phyloP scores from a whole-genome alignment of 2,329 filamentous ascomycete genomes.

The Fusarium oxysporum region DNA sequence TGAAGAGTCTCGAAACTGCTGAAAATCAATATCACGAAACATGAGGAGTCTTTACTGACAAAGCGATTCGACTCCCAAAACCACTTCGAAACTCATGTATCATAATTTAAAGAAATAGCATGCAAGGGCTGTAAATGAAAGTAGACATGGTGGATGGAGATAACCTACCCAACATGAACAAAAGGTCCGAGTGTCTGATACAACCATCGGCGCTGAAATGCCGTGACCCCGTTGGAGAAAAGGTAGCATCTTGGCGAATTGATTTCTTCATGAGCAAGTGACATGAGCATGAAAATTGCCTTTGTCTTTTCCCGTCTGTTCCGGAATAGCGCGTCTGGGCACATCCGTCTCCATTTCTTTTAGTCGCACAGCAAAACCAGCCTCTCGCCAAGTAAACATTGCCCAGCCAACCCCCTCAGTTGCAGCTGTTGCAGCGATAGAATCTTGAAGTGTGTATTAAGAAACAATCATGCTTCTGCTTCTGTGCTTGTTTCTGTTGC shows the following conservation, averaged over 20 bases:
- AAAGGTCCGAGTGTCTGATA: conserved; percentile 38
- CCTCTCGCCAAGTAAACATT: conserved; percentile 30
- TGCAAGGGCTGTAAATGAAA: not conserved
- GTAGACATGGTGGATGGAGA: conserved; percentile 8
- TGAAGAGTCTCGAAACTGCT: not conserved
- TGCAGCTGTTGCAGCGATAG: not conserved
- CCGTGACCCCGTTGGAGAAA: conserved; percentile 19
- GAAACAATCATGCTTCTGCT: conserved; percentile 4
- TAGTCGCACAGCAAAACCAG: conserved; percentile 22
- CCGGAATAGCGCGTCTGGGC: conserved; percentile 20
- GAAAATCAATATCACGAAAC: not conserved
- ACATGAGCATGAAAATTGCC: conserved; percentile 10
- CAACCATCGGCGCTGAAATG: conserved; percentile 20
- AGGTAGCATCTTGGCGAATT: conserved; percentile 34
- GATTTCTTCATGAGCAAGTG: conserved; percentile 10
- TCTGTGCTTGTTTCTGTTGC: not conserved
- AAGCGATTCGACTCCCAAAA: not conserved
- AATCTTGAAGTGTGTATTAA: not conserved
- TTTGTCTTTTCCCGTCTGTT: conserved; percentile 30
- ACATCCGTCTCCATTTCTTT: conserved; percentile 10
- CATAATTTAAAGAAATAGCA: conserved; percentile 18
- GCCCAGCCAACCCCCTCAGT: conserved; percentile 20
- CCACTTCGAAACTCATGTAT: conserved; percentile 14
- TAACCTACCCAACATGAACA: conserved; percentile 31
- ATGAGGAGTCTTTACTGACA: not conserved